Evolutionary conservation across 164 flowering plant genomes (phyloP), one percentile per base, ranked within the genome.

Genomic region (Platanus orientalis): DNA sequence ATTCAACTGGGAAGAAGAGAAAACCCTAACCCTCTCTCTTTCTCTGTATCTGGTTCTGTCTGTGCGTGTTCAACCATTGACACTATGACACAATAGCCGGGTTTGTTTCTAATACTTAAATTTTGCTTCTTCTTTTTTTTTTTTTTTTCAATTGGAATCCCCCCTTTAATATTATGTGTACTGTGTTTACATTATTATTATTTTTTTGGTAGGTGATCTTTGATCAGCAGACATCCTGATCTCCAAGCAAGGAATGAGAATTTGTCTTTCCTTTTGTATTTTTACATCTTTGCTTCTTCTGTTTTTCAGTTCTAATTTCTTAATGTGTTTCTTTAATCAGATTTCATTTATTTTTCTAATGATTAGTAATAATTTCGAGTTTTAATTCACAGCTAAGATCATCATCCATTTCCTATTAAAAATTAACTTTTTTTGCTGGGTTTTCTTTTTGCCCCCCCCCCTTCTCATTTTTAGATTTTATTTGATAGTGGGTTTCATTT

Each of bases 331-430:
- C 20, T 45, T 45, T 19, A 16, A 45, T 45, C 5, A 45, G 4
- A 45, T 14, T 16, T 45, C 19, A 2, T 13, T 45, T 16, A 5
- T 16, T 1, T 36, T 3, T 16, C 5, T 17, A 45, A 45, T 45
- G 20, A 45, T 21, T 49, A 5, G 25, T 49, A 1, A 21, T 20
- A 49, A 49, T 49, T 49, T 4, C 25, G 52, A 9, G 16, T 9
- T 34, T 36, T 6, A 23, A 28, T 54, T 30, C 55, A 53, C 40
- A 64, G 60, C 60, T 47, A 27, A 48, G 56, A 57, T 58, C 62
- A 26, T 66, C 51, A 58, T 58, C 58, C 23, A 7, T 21, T 58
- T 51, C 34, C 50, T 55, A 56, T 65, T 54, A 57, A 65, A 49
- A 40, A 57, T 0, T 30, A 12, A 6, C 6, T 64, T 56, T n/a